Conservation (phyloP, 2,329 filamentous ascomycete genomes). For the Trichoderma citrinoviride region DNA sequence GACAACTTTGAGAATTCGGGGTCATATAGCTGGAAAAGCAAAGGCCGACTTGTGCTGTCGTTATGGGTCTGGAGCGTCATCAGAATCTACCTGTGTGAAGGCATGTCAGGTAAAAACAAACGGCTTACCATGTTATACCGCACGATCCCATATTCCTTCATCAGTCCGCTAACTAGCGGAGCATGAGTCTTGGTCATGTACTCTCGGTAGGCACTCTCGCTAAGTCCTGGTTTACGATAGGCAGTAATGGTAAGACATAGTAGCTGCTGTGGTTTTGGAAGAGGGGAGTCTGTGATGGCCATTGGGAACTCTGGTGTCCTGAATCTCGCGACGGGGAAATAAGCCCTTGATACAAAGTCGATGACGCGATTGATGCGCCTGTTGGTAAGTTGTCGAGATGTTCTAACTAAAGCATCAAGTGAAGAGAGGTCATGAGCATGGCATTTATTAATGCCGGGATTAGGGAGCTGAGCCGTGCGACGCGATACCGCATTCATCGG, state of each 20-base stretch:
- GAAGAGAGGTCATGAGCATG: background rate
- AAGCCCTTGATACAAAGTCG: background rate
- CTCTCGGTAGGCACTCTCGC: slow-evolving; percentile 16
- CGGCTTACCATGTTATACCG: slow-evolving; percentile 19
- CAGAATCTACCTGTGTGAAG: background rate
- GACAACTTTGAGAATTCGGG: slow-evolving; percentile 20
- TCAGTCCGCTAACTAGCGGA: slow-evolving; percentile 12
- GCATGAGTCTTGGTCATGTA: slow-evolving; percentile 23
- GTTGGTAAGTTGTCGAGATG: background rate
- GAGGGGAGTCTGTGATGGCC: background rate
- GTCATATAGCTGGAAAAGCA: slow-evolving; percentile 20
- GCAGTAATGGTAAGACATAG: slow-evolving; percentile 22
- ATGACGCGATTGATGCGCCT: background rate
- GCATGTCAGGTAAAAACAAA: background rate
- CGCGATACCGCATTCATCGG: background rate
- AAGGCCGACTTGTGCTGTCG: slow-evolving; percentile 6
- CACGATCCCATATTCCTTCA: slow-evolving; percentile 21
- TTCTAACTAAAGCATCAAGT: background rate
- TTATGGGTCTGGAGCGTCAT: slow-evolving; percentile 17
- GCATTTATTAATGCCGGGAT: background rate
- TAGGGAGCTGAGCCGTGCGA: background rate
- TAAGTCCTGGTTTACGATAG: slow-evolving; percentile 19
- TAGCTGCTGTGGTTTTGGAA: background rate
- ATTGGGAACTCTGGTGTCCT: background rate
- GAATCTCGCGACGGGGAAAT: background rate